Conservation (phyloP, 106 monocot genomes). For the Acanthochlamys bracteata region DNA sequence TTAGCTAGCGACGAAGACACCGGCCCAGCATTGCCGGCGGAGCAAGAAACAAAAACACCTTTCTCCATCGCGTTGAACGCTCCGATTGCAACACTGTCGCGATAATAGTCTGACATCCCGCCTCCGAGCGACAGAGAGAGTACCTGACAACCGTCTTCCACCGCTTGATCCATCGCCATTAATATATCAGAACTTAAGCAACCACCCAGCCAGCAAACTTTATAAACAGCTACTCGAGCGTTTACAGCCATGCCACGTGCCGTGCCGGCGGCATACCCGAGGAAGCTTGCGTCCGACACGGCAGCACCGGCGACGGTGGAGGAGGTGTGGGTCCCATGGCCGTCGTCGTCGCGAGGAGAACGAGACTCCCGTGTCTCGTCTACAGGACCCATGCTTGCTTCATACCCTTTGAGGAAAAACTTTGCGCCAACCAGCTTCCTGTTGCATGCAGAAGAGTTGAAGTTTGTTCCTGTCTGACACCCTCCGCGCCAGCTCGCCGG, state of each 20-base stretch:
- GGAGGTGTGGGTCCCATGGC: conserved; percentile 93
- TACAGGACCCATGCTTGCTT: conserved; percentile 75
- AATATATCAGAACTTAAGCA: conserved; percentile 97
- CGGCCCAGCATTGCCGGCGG: conserved; percentile 90
- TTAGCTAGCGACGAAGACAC: conserved; percentile 58
- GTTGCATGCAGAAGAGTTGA: conserved; percentile 67
- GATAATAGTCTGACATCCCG: conserved; percentile 70
- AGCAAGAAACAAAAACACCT: conserved; percentile 86
- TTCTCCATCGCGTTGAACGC: conserved; percentile 79
- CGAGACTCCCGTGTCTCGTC: conserved; percentile 60
- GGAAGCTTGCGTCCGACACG: conserved; percentile 49
- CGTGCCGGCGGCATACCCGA: conserved; percentile 78
- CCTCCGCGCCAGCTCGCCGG: conserved; percentile 71
- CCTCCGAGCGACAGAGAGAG: conserved; percentile 95
- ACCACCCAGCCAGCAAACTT: conserved; percentile 94
- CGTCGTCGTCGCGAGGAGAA: conserved; percentile 82
- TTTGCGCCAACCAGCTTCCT: conserved; percentile 81
- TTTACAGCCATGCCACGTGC: conserved; percentile 75
- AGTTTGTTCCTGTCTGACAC: conserved; percentile 58
- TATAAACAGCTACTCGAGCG: conserved; percentile 78
- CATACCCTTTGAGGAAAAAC: conserved; percentile 81
- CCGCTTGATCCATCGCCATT: conserved; percentile 73
- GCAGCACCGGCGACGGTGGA: conserved; percentile 71
- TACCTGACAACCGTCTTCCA: conserved; percentile 71
- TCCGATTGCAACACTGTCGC: conserved; percentile 80